These are phyloP conservation scores for Truncatella angustata DNA, from an alignment of 2,329 filamentous ascomycete species.

Conservation along the genomic window DNA sequence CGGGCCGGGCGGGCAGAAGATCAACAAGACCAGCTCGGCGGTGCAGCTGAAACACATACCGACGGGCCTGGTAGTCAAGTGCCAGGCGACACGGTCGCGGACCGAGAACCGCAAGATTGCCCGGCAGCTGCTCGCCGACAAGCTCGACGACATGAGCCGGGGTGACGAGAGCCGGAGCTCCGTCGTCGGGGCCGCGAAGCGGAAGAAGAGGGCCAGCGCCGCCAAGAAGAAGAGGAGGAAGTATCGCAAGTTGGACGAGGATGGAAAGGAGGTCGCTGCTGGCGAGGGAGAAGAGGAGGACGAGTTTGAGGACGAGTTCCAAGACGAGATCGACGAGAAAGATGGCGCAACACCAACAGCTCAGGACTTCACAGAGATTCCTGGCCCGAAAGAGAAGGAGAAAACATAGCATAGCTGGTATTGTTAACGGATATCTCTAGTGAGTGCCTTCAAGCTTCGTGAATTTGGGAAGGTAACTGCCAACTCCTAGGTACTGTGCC, in stretches of 20 bases:
- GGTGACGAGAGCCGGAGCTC: conserved; percentile 67
- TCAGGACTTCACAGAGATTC: no score
- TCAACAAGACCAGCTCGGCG: conserved; percentile 93
- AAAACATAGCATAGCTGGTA: not conserved
- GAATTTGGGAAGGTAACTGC: no score
- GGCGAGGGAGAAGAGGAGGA: conserved; percentile 9
- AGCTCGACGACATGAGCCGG: conserved; percentile 68
- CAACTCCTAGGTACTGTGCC: no score
- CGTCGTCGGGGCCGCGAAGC: conserved; percentile 61
- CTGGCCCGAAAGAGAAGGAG: not conserved
- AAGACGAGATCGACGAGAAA: not conserved
- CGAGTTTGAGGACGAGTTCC: not conserved
- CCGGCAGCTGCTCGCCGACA: conserved; percentile 71
- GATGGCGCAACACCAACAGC: not conserved
- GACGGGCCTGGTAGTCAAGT: conserved; percentile 91
- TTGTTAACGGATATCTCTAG: not conserved
- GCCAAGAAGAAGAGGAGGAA: conserved; percentile 82
- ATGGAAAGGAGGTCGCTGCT: conserved; percentile 19
- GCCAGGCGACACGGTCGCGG: conserved; percentile 83
- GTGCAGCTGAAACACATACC: conserved; percentile 90
- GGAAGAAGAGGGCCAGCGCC: conserved; percentile 70
- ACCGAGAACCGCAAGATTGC: conserved; percentile 86
- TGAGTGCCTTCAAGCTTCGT: no score
- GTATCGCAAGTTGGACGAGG: conserved; percentile 59
- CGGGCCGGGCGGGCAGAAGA: conserved; percentile 94